These are phyloP conservation scores for Dothiorella sarmentorum DNA, from an alignment of 2,329 filamentous ascomycete species.

Conservation along the genomic window DNA sequence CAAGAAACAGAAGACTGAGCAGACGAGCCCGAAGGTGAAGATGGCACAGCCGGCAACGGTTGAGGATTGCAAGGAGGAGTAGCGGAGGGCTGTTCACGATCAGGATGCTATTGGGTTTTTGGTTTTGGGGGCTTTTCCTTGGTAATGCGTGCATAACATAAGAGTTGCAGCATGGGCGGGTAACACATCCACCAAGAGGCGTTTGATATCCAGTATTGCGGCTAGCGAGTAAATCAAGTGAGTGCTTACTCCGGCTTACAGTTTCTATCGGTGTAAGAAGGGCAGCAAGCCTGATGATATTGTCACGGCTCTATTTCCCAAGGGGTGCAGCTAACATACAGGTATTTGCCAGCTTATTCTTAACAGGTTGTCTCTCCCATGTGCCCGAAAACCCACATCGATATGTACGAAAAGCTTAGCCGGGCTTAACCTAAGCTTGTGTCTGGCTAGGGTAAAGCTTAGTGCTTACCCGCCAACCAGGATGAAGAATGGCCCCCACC, in stretches of 20 bases:
- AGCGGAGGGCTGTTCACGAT: background rate
- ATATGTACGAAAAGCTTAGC: background rate
- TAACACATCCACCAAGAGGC: background rate
- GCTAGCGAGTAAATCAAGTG: background rate
- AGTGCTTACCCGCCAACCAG: background rate
- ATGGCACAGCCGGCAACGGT: slow-evolving; percentile 22
- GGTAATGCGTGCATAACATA: too few species aligned
- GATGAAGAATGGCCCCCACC: background rate
- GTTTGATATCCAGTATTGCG: background rate
- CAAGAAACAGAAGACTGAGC: slow-evolving; percentile 47
- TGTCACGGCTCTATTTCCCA: too few species aligned
- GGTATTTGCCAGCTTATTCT: too few species aligned
- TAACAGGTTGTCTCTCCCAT: too few species aligned
- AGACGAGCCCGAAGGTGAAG: slow-evolving; percentile 33
- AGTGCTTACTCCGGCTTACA: too few species aligned
- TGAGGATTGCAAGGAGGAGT: slow-evolving; percentile 19
- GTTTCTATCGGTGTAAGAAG: too few species aligned
- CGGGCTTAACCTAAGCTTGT: background rate
- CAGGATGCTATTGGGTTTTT: background rate
- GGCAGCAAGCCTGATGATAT: too few species aligned
- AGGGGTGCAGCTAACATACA: too few species aligned
- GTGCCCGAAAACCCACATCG: background rate
- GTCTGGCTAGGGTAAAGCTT: background rate
- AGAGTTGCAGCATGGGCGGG: background rate
- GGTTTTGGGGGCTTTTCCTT: too few species aligned